A percentile compares a stretch with the other conserved stretches of the same genome.
These are phyloP conservation scores for Boletus sensibilis DNA, from an alignment of 768 basidiomycete species.

Conservation along the genomic window DNA sequence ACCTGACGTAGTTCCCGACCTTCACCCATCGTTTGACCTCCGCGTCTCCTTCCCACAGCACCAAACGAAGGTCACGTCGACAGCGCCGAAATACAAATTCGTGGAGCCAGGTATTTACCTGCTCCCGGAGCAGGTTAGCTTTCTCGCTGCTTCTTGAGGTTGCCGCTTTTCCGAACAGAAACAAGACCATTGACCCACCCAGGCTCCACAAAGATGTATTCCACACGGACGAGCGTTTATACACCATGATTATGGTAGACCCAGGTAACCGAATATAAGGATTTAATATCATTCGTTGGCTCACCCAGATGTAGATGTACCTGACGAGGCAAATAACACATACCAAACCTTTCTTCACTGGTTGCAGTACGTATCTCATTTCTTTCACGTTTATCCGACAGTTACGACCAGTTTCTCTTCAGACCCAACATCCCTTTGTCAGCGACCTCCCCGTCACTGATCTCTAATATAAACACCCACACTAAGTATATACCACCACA, in stretches of 20 bases:
- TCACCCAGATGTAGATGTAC: conserved; percentile 60
- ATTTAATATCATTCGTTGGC: neutral
- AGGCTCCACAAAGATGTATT: conserved; percentile 72
- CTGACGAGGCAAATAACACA: conserved; percentile 61
- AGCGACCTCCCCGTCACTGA: conserved; percentile 43
- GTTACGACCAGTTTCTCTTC: neutral
- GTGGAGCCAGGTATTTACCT: conserved; percentile 75
- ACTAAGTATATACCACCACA: conserved; percentile 88
- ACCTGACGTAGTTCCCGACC: conserved; percentile 75
- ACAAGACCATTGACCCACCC: conserved; percentile 64
- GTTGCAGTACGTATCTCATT: conserved; percentile 59
- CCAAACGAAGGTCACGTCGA: conserved; percentile 17
- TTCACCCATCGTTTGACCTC: conserved; percentile 75
- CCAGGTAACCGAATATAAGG: conserved; percentile 54
- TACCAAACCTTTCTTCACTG: conserved; percentile 82
- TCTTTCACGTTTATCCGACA: neutral
- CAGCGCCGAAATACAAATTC: conserved; percentile 30
- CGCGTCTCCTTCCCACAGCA: conserved; percentile 55
- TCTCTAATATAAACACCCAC: conserved; percentile 50
- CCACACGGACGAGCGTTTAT: conserved; percentile 75
- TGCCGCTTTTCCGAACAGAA: neutral
- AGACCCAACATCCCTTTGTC: conserved; percentile 85
- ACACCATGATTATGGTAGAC: conserved; percentile 89
- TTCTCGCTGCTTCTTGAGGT: neutral
- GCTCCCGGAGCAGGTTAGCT: conserved; percentile 61